Conservation (phyloP, 108 stramenopile species). For the Skeletonema tropicum region DNA sequence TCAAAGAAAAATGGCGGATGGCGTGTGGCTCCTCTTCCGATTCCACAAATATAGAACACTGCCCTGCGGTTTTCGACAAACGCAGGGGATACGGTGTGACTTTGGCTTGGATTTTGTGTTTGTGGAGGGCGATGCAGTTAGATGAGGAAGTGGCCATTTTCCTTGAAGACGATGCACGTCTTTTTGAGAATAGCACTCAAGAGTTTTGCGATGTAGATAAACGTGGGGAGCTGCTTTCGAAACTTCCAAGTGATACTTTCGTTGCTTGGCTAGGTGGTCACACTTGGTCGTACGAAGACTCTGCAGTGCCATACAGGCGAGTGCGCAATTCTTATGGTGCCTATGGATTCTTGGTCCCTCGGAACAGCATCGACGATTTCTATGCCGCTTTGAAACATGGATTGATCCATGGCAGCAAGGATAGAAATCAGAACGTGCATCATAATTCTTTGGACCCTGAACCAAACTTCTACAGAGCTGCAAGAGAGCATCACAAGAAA, state of each 20-base stretch:
- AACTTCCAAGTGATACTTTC: background rate
- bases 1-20: slow-evolving; percentile 17
- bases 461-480: slow-evolving; percentile 2
- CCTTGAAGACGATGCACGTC: slow-evolving; percentile 6
- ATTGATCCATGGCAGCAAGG: slow-evolving; percentile 2
- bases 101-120: background rate
- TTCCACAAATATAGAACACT: slow-evolving; percentile 16
- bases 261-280: background rate
- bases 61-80: background rate
- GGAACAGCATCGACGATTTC: background rate
- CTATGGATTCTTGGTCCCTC: background rate
- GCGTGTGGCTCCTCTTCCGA: background rate
- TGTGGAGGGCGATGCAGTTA: slow-evolving; percentile 1
- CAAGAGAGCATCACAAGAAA: background rate
- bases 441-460: background rate
- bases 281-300: slow-evolving; percentile 1
- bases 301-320: background rate
- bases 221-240: background rate
- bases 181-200: background rate
- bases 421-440: background rate
- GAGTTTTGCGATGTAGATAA: slow-evolving; percentile 1
- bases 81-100: background rate
- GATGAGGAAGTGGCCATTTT: background rate
- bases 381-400: background rate
- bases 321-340: background rate